Base-by-base conservation (phyloP, 1,284 basidiomycete genomes). In the Cutaneotrichosporon dermatis region DNA sequence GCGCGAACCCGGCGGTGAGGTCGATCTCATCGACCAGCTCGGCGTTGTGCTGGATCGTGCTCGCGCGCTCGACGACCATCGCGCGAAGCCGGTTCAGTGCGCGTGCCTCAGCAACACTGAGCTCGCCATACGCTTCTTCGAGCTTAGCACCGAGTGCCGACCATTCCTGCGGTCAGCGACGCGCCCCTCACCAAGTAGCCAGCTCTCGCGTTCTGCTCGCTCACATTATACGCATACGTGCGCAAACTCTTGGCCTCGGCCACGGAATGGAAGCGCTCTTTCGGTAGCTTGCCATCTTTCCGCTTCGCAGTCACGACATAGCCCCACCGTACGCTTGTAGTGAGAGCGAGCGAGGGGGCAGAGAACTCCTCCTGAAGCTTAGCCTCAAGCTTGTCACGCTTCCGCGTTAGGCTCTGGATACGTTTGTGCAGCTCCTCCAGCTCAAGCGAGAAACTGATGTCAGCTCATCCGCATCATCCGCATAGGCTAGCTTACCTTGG, bases 11-110 rank as follows among this genome's bases (percentile, higher is more conserved):
- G 2, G 91, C 75, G 0, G 86, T 83, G 6, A 97, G 86, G 72
- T 99, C 96, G 6, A 98, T 77, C 75, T 99, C 93, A 69, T 95
- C 92, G 12, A 94, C 78, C 42, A 93, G 82, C 13, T 85, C 83
- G 3, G 91, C 87, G 70, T 95, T 97, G 12, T 82, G 80, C 49
- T 88, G 83, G 13, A 95, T 78, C 25, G 80, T 76, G 5, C 78
- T 68, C 6, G 84, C 81, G 60, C 84, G 80, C 25, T 79, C 79
- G 59, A 83, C 86, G 40, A 92, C 89, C 77, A 90, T 86, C 35
- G 81, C 75, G 25, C 88, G 84, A 43, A 94, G 76, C 0, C 76
- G 74, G 54, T 85, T 83, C 66, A 92, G 89, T 0, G 88, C 88
- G 52, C 85, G 82, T 63, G 82, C 85, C 73, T 93, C 90, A 2